phyloP scores from a whole-genome alignment of 2,329 filamentous ascomycete genomes.

The Zymoseptoria brevis region DNA sequence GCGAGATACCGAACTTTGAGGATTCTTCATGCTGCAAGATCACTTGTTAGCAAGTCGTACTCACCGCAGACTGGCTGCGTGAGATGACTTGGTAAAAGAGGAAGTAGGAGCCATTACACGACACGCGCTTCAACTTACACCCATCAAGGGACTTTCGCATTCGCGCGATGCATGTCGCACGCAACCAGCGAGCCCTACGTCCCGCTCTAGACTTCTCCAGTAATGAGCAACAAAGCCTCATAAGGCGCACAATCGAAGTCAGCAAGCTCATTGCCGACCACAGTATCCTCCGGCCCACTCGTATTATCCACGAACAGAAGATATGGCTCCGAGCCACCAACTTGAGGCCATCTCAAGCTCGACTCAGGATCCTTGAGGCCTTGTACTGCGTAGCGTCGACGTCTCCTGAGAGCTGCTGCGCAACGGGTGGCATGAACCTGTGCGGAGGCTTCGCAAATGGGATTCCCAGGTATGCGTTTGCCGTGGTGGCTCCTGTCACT shows the following conservation, averaged over 20 bases:
- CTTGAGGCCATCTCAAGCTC: background rate
- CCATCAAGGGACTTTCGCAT: too few relatives aligned
- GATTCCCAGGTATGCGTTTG: constrained; percentile 2
- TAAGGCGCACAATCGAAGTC: background rate
- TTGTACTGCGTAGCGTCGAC: background rate
- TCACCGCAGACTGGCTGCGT: too few relatives aligned
- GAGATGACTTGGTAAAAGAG: too few relatives aligned
- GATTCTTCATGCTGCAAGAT: too few relatives aligned
- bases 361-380: background rate
- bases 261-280: background rate
- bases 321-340: background rate
- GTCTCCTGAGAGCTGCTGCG: background rate
- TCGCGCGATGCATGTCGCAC: too few relatives aligned
- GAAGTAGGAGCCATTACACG: too few relatives aligned
- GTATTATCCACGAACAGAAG: background rate
- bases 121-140: too few relatives aligned
- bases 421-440: background rate
- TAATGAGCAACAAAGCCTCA: background rate
- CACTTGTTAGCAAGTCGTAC: too few relatives aligned
- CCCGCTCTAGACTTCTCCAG: background rate
- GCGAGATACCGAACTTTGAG: too few relatives aligned
- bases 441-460: constrained; percentile 2
- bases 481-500: background rate
- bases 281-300: background rate
- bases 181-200: too few relatives aligned